These are phyloP conservation scores for Xylaria digitata DNA, from an alignment of 2,329 filamentous ascomycete species.

Conservation along the genomic window DNA sequence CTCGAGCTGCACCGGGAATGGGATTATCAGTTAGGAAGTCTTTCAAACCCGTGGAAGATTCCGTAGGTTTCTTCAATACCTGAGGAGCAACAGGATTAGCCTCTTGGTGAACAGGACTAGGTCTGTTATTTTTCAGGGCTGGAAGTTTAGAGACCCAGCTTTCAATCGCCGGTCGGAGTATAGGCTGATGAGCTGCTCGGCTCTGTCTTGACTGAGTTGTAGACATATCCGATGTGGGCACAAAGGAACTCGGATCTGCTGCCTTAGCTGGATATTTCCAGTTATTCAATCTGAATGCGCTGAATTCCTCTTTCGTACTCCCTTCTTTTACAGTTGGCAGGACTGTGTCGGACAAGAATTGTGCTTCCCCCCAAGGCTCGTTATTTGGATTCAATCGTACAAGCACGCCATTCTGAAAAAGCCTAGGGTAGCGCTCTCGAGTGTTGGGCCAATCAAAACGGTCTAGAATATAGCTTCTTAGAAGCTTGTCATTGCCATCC, in stretches of 20 bases:
- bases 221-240: neutral
- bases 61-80: neutral
- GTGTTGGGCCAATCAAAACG: slow-evolving; percentile 30
- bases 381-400: slow-evolving; percentile 33
- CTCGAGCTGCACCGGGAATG: neutral
- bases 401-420: slow-evolving; percentile 36
- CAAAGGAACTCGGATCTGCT: neutral
- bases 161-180: slow-evolving; percentile 20
- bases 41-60: neutral
- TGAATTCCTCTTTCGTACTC: slow-evolving; percentile 12
- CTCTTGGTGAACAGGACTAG: neutral
- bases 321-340: slow-evolving; percentile 15
- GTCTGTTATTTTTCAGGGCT: neutral
- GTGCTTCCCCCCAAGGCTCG: slow-evolving; percentile 20
- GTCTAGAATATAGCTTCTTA: slow-evolving; percentile 42
- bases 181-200: neutral
- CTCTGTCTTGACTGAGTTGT: neutral
- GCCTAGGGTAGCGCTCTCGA: slow-evolving; percentile 25
- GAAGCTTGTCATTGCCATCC: slow-evolving; percentile 24
- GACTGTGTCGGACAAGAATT: slow-evolving; percentile 15
- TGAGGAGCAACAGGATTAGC: neutral
- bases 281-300: slow-evolving; percentile 20
- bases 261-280: slow-evolving; percentile 28
- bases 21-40: neutral
- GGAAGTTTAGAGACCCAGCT: slow-evolving; percentile 32